Conservation (phyloP, 140 eudicot species). For the Anethum foeniculum region DNA sequence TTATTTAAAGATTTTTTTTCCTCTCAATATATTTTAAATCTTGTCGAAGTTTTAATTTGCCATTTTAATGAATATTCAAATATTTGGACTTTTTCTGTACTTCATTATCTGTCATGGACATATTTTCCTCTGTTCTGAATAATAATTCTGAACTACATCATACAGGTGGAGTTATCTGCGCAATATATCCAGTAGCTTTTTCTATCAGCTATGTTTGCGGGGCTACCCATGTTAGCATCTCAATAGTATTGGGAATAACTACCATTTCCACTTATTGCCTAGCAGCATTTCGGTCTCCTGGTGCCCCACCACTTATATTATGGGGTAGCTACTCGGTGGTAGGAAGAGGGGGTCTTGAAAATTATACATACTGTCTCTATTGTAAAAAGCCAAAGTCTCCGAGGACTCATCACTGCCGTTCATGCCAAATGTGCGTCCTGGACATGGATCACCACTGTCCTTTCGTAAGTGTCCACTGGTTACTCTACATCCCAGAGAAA, state of each 20-base stretch:
- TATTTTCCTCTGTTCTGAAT: not conserved
- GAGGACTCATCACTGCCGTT: slow-evolving; percentile 76
- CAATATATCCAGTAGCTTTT: slow-evolving; percentile 61
- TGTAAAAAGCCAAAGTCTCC: slow-evolving; percentile 92
- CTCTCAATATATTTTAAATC: not conserved
- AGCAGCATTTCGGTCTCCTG: slow-evolving; percentile 70
- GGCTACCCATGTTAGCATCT: slow-evolving; percentile 31
- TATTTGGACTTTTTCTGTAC: not conserved
- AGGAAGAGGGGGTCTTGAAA: slow-evolving; percentile 68
- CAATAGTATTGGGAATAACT: slow-evolving; percentile 41
- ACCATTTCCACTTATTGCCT: slow-evolving; percentile 58
- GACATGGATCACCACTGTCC: slow-evolving; percentile 99
- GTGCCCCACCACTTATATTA: slow-evolving; percentile 57
- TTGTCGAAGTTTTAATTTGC: not conserved
- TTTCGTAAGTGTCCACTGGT: slow-evolving; percentile 53
- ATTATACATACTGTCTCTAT: slow-evolving; percentile 62
- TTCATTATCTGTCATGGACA: not conserved
- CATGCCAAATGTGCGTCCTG: slow-evolving; percentile 83
- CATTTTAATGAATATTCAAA: not conserved
- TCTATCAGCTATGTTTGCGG: slow-evolving; percentile 50
- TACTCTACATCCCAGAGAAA: not conserved
- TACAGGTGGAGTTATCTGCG: slow-evolving; percentile 90
- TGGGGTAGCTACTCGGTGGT: slow-evolving; percentile 93
- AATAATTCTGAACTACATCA: slow-evolving; percentile 10
- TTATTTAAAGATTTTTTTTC: not conserved